Evolutionary conservation across 1,284 basidiomycete genomes (phyloP).

Genomic region (Phlebopus sp.): DNA sequence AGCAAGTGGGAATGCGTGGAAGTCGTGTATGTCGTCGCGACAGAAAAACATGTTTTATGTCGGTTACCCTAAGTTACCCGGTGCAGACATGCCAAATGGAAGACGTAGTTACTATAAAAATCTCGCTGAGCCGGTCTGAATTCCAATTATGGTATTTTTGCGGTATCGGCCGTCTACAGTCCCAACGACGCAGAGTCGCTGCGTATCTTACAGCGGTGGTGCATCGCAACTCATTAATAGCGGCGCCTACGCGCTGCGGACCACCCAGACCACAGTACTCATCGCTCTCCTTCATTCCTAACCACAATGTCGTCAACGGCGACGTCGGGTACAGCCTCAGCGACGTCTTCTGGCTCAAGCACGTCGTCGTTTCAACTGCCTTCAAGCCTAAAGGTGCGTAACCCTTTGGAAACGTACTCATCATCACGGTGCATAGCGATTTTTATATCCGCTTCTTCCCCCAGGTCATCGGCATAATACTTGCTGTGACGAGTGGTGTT

Average conservation of each 20-base stretch:
- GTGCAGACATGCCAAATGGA: no score
- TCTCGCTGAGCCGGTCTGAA: neutral
- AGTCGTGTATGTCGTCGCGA: no score
- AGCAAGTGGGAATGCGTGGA: no score
- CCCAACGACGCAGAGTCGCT: neutral
- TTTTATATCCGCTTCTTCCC: neutral
- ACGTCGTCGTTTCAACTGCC: conserved; percentile 22
- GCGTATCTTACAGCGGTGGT: neutral
- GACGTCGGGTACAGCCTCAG: conserved; percentile 21
- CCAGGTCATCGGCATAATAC: conserved; percentile 74
- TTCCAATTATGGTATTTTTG: conserved; percentile 6
- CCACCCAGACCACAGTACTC: neutral
- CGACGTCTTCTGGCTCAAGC: conserved; percentile 23
- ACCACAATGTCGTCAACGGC: conserved; percentile 19
- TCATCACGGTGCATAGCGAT: neutral
- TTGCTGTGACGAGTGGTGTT: conserved; percentile 82
- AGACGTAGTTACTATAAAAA: no score
- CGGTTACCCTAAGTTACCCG: no score
- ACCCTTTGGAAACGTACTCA: neutral
- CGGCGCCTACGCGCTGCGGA: conserved; percentile 9
- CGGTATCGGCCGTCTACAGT: conserved; percentile 5
- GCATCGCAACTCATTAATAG: conserved; percentile 16
- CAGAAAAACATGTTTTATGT: no score
- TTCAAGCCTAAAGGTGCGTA: conserved; percentile 35
- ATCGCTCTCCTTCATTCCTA: neutral